Base-by-base conservation (phyloP, 2,329 filamentous ascomycete species). In the Talaromyces sp. region DNA sequence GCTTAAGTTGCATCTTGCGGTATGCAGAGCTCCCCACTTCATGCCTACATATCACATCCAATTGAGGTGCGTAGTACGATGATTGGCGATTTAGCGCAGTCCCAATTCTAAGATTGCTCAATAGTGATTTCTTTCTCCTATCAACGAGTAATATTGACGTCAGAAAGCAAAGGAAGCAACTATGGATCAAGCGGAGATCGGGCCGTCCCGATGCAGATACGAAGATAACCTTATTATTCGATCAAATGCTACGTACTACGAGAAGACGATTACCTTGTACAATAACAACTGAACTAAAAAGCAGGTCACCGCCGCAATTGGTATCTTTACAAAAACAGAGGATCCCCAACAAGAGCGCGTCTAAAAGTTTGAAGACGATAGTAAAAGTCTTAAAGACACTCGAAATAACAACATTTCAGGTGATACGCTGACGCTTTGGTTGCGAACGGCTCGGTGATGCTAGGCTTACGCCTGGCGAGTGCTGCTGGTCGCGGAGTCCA, bases 71-170 rank as follows among this genome's bases (percentile, higher is more conserved):
- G 15, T 19, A 17, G 22, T 47, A 10, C 5, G 22, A 43, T 19
- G 15, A 13, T 40, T 40, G 38, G 5, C 22, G 4, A 49, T 25
- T 27, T 25, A 19, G n/a, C 22, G 22, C 22, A 17, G 11, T 15
- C 47, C 13, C 45, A 15, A 49, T 13, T 49, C 8, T 15, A 22
- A 49, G 7, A n/a, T 17, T 45, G 2, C 5, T 45, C n/a, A 19
- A 45, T 45, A n/a, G 45, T 7, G n/a, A 6, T 54, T 54, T 34
- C 10, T 54, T 29, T 36, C 15, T 34, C n/a, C 17, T 5, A 62
- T 54, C 31, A n/a, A 63, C 49, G 61, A 63, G 45, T 45, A 45
- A 63, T 58, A 11, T 45, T 45, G 51, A 53, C 49, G 61, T 63
- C 27, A 53, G 34, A 40, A 56, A 15, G 38, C n/a, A 17, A 22